Conservation (phyloP, 169 alveolate species). For the Babesia microti region DNA sequence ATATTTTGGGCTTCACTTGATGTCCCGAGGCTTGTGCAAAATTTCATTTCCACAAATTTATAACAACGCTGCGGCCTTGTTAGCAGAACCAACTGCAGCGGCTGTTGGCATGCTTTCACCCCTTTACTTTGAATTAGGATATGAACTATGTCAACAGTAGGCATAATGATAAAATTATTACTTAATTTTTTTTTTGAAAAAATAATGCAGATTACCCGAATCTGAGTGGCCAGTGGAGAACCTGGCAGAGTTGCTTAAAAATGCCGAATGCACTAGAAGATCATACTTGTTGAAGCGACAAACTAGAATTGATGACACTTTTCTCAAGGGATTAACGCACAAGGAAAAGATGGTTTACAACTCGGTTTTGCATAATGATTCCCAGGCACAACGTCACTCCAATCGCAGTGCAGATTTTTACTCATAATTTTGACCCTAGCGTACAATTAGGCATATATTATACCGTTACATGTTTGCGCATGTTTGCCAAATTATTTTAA, state of each 20-base stretch:
- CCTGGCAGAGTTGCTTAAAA: slow-evolving; percentile 40
- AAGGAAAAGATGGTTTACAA: slow-evolving; percentile 31
- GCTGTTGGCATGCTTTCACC: slow-evolving; percentile 53
- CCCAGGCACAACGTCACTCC: no score
- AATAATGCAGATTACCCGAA: slow-evolving; percentile 50
- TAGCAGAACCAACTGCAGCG: slow-evolving; percentile 62
- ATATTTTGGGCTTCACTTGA: slow-evolving; percentile 35
- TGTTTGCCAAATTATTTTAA: no score
- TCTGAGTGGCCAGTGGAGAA: slow-evolving; percentile 71
- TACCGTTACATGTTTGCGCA: no score
- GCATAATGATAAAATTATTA: background rate
- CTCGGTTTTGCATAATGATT: no score
- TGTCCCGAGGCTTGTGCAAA: slow-evolving; percentile 53
- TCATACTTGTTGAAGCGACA: slow-evolving; percentile 37
- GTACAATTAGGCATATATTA: no score
- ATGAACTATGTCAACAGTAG: slow-evolving; percentile 53
- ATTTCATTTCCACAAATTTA: slow-evolving; percentile 53
- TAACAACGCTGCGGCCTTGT: slow-evolving; percentile 57
- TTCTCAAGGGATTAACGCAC: slow-evolving; percentile 36
- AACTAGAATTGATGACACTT: slow-evolving; percentile 23
- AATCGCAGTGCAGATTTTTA: no score
- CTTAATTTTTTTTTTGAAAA: background rate
- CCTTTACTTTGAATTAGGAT: slow-evolving; percentile 55
- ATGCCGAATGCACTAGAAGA: slow-evolving; percentile 57
- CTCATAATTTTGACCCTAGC: no score